A percentile compares a stretch with the other conserved stretches of the same genome.
Conservation (phyloP, 2,329 filamentous ascomycete genomes). For the Diaporthe humulicola region DNA sequence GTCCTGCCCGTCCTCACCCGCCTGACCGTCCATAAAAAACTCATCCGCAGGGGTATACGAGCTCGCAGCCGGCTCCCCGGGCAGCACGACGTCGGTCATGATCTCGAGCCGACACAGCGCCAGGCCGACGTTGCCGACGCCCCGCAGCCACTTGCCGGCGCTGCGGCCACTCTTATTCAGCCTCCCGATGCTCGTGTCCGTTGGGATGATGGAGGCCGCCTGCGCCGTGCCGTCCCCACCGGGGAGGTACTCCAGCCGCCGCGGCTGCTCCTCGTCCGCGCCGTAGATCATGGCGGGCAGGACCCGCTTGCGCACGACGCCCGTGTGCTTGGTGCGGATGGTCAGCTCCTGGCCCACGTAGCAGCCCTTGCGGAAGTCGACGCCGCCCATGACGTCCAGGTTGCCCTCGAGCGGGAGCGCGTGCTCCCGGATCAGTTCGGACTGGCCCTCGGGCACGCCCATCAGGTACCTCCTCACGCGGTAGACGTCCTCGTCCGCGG, state of each 20-base stretch:
- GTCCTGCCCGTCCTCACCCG: slow-evolving; percentile 55
- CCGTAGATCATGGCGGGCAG: slow-evolving; percentile 83
- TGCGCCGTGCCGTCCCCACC: slow-evolving; percentile 43
- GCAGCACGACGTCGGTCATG: slow-evolving; percentile 86
- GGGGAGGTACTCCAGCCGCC: slow-evolving; percentile 60
- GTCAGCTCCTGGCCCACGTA: slow-evolving; percentile 98
- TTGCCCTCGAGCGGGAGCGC: slow-evolving; percentile 91
- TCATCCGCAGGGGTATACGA: slow-evolving; percentile 72
- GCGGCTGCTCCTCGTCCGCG: slow-evolving; percentile 51
- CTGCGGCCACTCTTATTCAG: slow-evolving; percentile 73
- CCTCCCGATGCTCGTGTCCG: slow-evolving; percentile 63
- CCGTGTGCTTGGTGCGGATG: slow-evolving; percentile 93
- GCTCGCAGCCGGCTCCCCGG: slow-evolving; percentile 75
- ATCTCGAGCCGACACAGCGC: slow-evolving; percentile 88
- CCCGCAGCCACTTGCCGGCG: slow-evolving; percentile 84
- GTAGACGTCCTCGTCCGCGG: slow-evolving; percentile 70
- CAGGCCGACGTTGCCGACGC: slow-evolving; percentile 88
- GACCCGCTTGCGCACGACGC: slow-evolving; percentile 91
- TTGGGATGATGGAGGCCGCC: slow-evolving; percentile 55
- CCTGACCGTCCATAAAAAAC: slow-evolving; percentile 66
- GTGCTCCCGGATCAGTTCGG: slow-evolving; percentile 78
- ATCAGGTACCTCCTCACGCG: slow-evolving; percentile 81
- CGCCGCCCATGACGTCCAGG: slow-evolving; percentile 85
- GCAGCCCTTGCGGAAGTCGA: slow-evolving; percentile 96
- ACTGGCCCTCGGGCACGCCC: slow-evolving; percentile 87